These are phyloP conservation scores for Cubamyces lactineus DNA, from an alignment of 768 basidiomycete species.

Conservation along the genomic window DNA sequence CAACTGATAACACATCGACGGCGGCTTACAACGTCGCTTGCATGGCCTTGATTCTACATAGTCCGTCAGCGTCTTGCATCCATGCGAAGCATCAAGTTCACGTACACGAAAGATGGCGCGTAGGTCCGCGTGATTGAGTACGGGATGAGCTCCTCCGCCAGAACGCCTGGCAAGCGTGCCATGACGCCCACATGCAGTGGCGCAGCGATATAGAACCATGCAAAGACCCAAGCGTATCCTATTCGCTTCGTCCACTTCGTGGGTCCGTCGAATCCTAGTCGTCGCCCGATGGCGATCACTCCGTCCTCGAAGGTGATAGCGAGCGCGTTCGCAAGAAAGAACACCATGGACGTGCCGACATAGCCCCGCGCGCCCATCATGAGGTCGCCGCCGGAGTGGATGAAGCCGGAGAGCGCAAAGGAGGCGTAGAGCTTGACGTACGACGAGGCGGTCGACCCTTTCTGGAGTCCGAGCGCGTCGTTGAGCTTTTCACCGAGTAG, in stretches of 20 bases:
- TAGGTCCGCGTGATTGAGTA: slow-evolving; percentile 8
- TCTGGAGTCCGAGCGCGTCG: slow-evolving; percentile 27
- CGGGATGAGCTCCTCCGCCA: background rate
- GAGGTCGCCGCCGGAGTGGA: slow-evolving; percentile 40
- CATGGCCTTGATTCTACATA: no score
- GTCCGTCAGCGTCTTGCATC: no score
- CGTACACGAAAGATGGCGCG: background rate
- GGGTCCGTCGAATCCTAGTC: background rate
- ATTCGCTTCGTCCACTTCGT: background rate
- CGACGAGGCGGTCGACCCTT: slow-evolving; percentile 31
- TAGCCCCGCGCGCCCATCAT: slow-evolving; percentile 26
- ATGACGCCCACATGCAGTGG: slow-evolving; percentile 10
- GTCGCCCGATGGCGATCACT: slow-evolving; percentile 26
- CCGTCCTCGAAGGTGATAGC: slow-evolving; percentile 41
- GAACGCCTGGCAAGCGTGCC: background rate
- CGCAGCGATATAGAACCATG: slow-evolving; percentile 8
- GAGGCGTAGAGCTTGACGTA: slow-evolving; percentile 40
- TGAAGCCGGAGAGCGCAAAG: slow-evolving; percentile 39
- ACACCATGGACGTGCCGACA: slow-evolving; percentile 25
- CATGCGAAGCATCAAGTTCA: background rate
- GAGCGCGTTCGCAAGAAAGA: slow-evolving; percentile 37
- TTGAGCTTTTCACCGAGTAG: slow-evolving; percentile 32
- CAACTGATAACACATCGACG: no score
- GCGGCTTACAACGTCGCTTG: no score
- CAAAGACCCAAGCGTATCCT: slow-evolving; percentile 17